Evolutionary conservation across 169 alveolate species (phyloP), one percentile per base, ranked within the genome.

Genomic region (Fabrea salina): DNA sequence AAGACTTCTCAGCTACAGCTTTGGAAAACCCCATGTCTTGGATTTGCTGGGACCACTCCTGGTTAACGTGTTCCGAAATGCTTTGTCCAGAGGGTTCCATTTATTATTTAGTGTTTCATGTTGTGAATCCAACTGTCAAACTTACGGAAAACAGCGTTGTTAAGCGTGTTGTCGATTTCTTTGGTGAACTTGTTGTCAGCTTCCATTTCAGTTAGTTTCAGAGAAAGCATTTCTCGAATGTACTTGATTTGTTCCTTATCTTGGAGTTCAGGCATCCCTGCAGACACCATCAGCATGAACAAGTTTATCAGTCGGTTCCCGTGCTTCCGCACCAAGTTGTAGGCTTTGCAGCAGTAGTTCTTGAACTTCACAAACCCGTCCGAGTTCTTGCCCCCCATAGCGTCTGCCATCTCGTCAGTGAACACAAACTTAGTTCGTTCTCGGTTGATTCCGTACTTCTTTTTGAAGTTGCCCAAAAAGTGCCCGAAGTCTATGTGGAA

Each of bases 401-500:
- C 94, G 56, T 53, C 71, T 37, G 92, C 93, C 88, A 93, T 86
- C 90, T 91, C 95, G 57, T 79, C 88, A 37, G 96, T 88, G 47
- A 93, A 86, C 13, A 93, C 97, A 82, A 93, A 93, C 11, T 93
- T 93, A 50, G 93, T 91, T 75, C 97, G 70, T 82, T 93, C 97
- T 83, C 95, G 86, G 54, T 90, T 93, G 40, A 90, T 77, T 2
- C 96, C 95, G 67, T 91, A 87, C 79, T 90, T 90, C 40, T 78
- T 77, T 84, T 94, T 94, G 53, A 82, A 86, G 80, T 90, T 85
- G 16, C 97, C 97, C 32, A 91, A 83, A 70, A 93, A 93, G 79
- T 93, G 97, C 0, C 97, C 97, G 71, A 93, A 93, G 83, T 93
- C 97, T 43, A 93, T 91, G 79, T 93, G 97, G 75, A 93, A 87